Evolutionary conservation across 192 early-diverging fungal genomes (phyloP).

Genomic region (Coemansia sp.): DNA sequence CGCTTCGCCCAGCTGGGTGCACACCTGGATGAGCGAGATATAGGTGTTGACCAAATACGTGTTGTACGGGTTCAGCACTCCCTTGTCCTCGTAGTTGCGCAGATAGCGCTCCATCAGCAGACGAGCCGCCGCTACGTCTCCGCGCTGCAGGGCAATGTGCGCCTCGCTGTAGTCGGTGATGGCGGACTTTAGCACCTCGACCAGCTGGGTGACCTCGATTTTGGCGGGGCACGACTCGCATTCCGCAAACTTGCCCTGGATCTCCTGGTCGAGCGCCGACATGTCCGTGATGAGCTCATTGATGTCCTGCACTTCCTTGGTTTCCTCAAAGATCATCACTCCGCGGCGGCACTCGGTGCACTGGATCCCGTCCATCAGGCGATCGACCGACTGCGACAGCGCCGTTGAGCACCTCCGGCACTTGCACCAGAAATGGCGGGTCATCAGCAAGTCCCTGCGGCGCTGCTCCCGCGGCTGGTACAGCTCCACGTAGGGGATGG

Average conservation of each 20-base stretch:
- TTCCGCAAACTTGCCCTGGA: slow-evolving; percentile 53
- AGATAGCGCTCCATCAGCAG: slow-evolving; percentile 49
- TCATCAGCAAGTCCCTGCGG: slow-evolving; percentile 59
- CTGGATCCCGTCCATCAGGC: slow-evolving; percentile 64
- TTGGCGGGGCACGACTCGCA: slow-evolving; percentile 52
- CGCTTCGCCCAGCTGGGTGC: slow-evolving; percentile 30
- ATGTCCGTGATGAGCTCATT: slow-evolving; percentile 56
- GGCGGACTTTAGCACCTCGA: slow-evolving; percentile 51
- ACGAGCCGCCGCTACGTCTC: slow-evolving; percentile 38
- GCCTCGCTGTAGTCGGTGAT: slow-evolving; percentile 50
- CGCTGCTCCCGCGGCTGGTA: slow-evolving; percentile 67
- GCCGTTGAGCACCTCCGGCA: slow-evolving; percentile 62
- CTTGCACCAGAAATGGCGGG: slow-evolving; percentile 75
- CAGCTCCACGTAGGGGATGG: slow-evolving; percentile 67
- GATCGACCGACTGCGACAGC: slow-evolving; percentile 63
- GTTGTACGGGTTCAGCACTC: slow-evolving; percentile 52
- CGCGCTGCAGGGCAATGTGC: slow-evolving; percentile 40
- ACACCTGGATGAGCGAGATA: slow-evolving; percentile 34
- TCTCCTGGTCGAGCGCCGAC: slow-evolving; percentile 51
- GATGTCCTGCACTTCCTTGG: slow-evolving; percentile 57
- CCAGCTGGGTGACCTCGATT: slow-evolving; percentile 48
- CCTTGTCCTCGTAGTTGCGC: slow-evolving; percentile 45
- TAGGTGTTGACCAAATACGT: slow-evolving; percentile 49
- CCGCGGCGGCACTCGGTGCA: slow-evolving; percentile 55
- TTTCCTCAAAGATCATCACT: slow-evolving; percentile 58